phyloP scores from a whole-genome alignment of 208 protist genomes.

The Acanthamoeba rhysodes region DNA sequence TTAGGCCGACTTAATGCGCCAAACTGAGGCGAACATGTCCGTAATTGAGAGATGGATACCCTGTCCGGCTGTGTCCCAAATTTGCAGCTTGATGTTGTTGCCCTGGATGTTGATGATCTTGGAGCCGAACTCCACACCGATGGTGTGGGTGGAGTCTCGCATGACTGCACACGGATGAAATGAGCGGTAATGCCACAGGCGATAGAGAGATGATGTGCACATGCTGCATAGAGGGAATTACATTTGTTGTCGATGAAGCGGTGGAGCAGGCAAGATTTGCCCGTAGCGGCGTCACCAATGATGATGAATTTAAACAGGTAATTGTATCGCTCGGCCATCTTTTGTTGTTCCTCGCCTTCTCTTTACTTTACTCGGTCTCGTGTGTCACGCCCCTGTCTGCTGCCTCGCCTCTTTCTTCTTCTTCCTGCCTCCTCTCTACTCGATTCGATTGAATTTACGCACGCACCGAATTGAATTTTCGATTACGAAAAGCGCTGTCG shows the following conservation, averaged over 20 bases:
- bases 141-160: constrained; percentile 93
- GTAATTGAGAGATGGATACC: constrained; percentile 27
- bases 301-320: constrained; percentile 77
- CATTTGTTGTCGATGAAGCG: constrained; percentile 77
- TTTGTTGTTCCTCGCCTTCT: not conserved
- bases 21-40: not conserved
- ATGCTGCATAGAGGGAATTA: not conserved
- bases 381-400: too few relatives aligned
- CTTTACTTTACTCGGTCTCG: not conserved
- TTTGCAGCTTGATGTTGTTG: constrained; percentile 96
- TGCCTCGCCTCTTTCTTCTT: not conserved
- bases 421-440: not conserved
- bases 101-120: constrained; percentile 88
- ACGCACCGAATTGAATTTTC: not conserved
- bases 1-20: not conserved
- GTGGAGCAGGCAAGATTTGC: constrained; percentile 70
- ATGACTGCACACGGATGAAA: constrained; percentile 12
- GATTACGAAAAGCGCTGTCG: not conserved
- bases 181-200: not conserved
- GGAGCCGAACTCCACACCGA: constrained; percentile 98
- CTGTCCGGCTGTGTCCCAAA: constrained; percentile 96
- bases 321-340: constrained; percentile 61
- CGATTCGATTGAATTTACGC: too few relatives aligned
- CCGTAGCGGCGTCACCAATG: constrained; percentile 66
- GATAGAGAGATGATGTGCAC: not conserved